Evolutionary conservation across 2,329 filamentous ascomycete genomes (phyloP).

Genomic region (Colletotrichum lentis): DNA sequence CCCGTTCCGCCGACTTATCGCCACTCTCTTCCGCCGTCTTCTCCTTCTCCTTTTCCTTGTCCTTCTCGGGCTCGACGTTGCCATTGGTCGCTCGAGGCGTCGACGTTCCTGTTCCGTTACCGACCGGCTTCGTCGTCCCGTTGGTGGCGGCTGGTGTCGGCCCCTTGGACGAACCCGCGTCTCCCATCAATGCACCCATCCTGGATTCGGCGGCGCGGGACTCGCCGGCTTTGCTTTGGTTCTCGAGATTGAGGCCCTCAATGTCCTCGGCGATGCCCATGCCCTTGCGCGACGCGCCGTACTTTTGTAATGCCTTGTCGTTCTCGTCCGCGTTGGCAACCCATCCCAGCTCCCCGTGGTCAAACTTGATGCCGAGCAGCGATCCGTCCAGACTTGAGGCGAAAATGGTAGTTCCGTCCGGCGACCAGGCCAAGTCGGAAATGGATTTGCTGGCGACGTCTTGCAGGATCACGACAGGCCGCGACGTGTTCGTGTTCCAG

Average conservation of each 20-base stretch:
- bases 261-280: conserved; percentile 94
- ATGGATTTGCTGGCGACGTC: conserved; percentile 91
- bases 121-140: conserved; percentile 58
- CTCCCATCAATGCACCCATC: conserved; percentile 99
- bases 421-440: conserved; percentile 92
- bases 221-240: conserved; percentile 90
- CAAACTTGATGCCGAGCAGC: conserved; percentile 83
- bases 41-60: conserved; percentile 47
- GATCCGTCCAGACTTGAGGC: conserved; percentile 89
- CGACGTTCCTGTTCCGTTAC: conserved; percentile 44
- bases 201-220: conserved; percentile 88
- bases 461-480: conserved; percentile 88
- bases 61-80: conserved; percentile 48
- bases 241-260: conserved; percentile 85
- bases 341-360: conserved; percentile 87
- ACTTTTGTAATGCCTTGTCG: conserved; percentile 91
- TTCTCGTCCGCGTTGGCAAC: conserved; percentile 88
- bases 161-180: conserved; percentile 66
- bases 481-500: conserved; percentile 95
- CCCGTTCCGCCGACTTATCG: conserved; percentile 63
- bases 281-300: conserved; percentile 84
- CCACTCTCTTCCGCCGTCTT: conserved; percentile 55
- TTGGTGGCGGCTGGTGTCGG: conserved; percentile 58
- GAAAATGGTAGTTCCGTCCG: conserved; percentile 87
- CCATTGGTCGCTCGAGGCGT: conserved; percentile 54